Percentiles rank a stretch among this genome's conserved stretches.
Evolutionary conservation across 495 filamentous ascomycete species (phyloP).

Genomic region (Aspergillus coremiiformis): DNA sequence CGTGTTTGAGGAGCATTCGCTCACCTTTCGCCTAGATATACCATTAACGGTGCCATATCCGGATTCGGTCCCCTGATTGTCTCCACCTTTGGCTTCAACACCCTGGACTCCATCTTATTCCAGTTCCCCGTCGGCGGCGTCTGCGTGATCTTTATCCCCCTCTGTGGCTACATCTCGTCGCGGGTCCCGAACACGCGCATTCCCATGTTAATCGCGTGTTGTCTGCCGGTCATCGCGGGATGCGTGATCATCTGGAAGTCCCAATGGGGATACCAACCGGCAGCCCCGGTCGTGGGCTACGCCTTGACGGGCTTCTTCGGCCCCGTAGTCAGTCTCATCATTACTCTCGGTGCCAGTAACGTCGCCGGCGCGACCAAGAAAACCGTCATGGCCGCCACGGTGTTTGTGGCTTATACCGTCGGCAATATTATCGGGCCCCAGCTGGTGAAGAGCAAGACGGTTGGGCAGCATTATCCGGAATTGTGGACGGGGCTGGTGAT

Average conservation of each 20-base stretch:
- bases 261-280: constrained; percentile 54
- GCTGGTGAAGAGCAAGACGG: constrained; percentile 54
- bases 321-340: constrained; percentile 55
- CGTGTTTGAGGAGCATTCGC: not conserved
- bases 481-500: constrained; percentile 65
- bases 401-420: constrained; percentile 68
- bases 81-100: constrained; percentile 61
- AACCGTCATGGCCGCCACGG: constrained; percentile 60
- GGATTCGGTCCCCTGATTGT: constrained; percentile 72
- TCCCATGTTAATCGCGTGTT: constrained; percentile 54
- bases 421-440: constrained; percentile 70
- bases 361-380: constrained; percentile 76
- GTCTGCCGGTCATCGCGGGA: constrained; percentile 65
- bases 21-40: constrained; percentile 40
- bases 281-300: constrained; percentile 59
- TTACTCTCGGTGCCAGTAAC: constrained; percentile 62
- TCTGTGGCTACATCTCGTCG: constrained; percentile 55
- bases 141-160: constrained; percentile 55
- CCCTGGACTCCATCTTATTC: constrained; percentile 59
- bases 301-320: constrained; percentile 66
- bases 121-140: constrained; percentile 66
- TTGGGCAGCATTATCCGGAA: constrained; percentile 57
- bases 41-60: constrained; percentile 68
- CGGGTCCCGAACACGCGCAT: constrained; percentile 56
- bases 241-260: constrained; percentile 70